Percentiles rank a stretch among this genome's conserved stretches.
Evolutionary conservation across 1,139 yeast species (phyloP).

Genomic region (Diutina pseudorugosa): DNA sequence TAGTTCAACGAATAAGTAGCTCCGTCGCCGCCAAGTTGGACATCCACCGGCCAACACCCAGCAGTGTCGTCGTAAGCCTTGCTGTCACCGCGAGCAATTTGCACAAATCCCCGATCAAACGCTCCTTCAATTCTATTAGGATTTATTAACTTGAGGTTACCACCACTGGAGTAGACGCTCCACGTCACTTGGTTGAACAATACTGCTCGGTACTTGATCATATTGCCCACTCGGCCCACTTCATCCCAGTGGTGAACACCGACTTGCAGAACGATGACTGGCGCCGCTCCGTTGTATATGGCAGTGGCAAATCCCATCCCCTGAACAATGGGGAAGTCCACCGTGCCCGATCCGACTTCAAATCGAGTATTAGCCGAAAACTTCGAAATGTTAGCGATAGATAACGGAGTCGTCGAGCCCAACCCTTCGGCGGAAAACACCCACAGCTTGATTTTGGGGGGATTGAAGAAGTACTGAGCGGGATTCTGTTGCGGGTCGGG

Average conservation of each 20-base stretch:
- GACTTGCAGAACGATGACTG: conserved; percentile 47
- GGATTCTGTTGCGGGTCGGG: conserved; percentile 28
- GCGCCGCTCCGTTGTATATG: conserved; percentile 27
- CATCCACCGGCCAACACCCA: conserved; percentile 12
- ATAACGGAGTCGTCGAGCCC: conserved; percentile 13
- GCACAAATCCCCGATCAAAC: conserved; percentile 6
- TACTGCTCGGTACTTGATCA: conserved; percentile 19
- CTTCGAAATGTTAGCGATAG: conserved; percentile 20
- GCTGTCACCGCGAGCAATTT: conserved; percentile 19
- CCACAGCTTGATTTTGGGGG: conserved; percentile 33
- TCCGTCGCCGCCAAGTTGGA: conserved; percentile 6
- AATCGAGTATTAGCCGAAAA: conserved; percentile 22
- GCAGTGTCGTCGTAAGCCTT: conserved; percentile 42
- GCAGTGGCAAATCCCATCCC: conserved; percentile 4
- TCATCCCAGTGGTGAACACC: conserved; percentile 41
- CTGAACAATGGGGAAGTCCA: conserved; percentile 1
- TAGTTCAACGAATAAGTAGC: conserved; percentile 22
- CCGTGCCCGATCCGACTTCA: conserved; percentile 8
- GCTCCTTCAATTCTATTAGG: conserved; percentile 33
- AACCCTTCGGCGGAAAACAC: conserved; percentile 20
- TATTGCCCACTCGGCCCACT: conserved; percentile 10
- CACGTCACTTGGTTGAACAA: conserved; percentile 31
- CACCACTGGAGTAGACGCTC: conserved; percentile 27
- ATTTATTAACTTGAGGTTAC: conserved; percentile 31
- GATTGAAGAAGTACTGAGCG: conserved; percentile 34